Base-by-base conservation (phyloP, 176 grass and related monocot genomes). In the Chloris gayana region DNA sequence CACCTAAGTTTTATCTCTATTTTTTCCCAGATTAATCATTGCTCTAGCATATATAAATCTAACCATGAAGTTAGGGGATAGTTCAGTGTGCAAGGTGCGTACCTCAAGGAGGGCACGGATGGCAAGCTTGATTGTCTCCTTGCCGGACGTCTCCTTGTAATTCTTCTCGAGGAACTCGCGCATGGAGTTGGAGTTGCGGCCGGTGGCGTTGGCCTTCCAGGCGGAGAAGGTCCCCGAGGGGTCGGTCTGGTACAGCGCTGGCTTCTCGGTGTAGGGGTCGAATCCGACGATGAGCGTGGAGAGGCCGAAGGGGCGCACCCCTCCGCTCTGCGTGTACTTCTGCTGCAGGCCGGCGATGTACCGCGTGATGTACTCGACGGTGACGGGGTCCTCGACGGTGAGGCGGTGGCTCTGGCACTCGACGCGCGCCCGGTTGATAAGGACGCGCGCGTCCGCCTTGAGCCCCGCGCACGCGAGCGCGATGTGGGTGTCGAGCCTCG, bases 341-440 rank as follows among this genome's bases (percentile, higher is more conserved):
- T 97, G 94, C 87, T 97, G 91, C 77, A 97, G 89, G 0, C 91
- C 91, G 14, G 94, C 94, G 85, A 97, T 92, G 89, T 92, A 94
- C 61, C 94, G 89, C n/a, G 91, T 97, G 85, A 97, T 94, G 82
- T 97, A 92, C 87, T 94, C 94, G 47, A 97, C 94, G 54, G 89
- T 97, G 73, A 94, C 94, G 11, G 94, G 85, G 61, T 97, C 94
- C 82, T 94, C 86, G 33, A 91, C 85, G 54, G 91, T 97, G 58
- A 97, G 89, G 42, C 91, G 89, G 75, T 97, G 94, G 87, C 91
- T 94, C 89, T 97, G 89, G 87, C 91, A 97, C 91, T 97, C 91
- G 33, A 94, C 77, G 45, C 94, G 94, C 8, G 94, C 91, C 21
- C 87, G 84, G 82, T 97, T 97, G 67, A 97, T 92, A 31, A 97